Percentiles rank a stretch among this genome's conserved stretches.
phyloP scores from a whole-genome alignment of 768 basidiomycete genomes.

The Cyclocybe aegerita region DNA sequence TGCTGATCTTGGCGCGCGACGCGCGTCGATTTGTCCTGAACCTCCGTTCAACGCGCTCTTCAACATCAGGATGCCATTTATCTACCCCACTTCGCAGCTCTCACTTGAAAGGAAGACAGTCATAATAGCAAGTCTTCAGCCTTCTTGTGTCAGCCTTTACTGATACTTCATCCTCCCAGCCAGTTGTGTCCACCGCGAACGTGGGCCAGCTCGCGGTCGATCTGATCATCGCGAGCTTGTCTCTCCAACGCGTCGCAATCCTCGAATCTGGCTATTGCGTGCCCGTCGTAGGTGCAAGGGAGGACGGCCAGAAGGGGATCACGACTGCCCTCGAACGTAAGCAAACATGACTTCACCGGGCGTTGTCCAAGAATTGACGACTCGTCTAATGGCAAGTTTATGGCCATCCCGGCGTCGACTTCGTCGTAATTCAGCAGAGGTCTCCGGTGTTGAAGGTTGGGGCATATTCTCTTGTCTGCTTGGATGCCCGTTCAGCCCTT shows the following conservation, averaged over 20 bases:
- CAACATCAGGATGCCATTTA: slow-evolving; percentile 30
- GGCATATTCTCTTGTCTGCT: neutral
- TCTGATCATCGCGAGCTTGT: slow-evolving; percentile 66
- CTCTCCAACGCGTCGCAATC: slow-evolving; percentile 57
- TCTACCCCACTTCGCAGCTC: slow-evolving; percentile 25
- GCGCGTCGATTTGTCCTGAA: neutral
- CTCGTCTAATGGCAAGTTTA: slow-evolving; percentile 50
- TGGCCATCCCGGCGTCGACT: slow-evolving; percentile 43
- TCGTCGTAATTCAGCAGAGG: slow-evolving; percentile 75
- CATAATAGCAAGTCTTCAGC: slow-evolving; percentile 38
- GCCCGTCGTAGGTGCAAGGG: slow-evolving; percentile 73
- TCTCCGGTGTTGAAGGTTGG: slow-evolving; percentile 77
- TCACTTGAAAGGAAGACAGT: slow-evolving; percentile 39
- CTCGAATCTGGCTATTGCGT: slow-evolving; percentile 64
- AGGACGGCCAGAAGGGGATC: slow-evolving; percentile 58
- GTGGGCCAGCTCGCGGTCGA: slow-evolving; percentile 79
- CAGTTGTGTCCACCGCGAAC: slow-evolving; percentile 80
- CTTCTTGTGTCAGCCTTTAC: neutral
- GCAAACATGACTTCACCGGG: slow-evolving; percentile 20
- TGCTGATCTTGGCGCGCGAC: too few relatives aligned
- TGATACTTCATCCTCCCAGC: slow-evolving; percentile 33
- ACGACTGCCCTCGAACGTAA: slow-evolving; percentile 77
- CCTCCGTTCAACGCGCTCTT: neutral
- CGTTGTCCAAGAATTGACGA: slow-evolving; percentile 4
- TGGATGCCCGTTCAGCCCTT: neutral